Evolutionary conservation across 2,329 filamentous ascomycete species (phyloP).

Genomic region (Fusarium sp.): DNA sequence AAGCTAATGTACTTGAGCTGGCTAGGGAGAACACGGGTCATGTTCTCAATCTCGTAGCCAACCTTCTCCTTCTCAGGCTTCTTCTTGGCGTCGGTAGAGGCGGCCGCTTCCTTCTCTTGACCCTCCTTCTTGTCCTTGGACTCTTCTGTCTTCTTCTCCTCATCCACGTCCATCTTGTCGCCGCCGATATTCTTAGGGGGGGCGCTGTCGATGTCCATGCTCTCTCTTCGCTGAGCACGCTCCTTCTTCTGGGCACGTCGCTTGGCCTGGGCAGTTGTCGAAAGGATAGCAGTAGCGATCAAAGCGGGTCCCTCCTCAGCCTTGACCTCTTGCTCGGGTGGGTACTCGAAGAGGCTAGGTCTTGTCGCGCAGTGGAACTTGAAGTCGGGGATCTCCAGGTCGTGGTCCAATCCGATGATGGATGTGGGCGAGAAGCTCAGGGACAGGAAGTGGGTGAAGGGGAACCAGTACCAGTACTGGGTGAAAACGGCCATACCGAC

Average conservation of each 20-base stretch:
- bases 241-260: slow-evolving; percentile 94
- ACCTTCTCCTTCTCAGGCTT: slow-evolving; percentile 95
- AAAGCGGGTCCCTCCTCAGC: slow-evolving; percentile 90
- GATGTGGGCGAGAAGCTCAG: slow-evolving; percentile 96
- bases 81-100: slow-evolving; percentile 74
- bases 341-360: slow-evolving; percentile 96
- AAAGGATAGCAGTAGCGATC: slow-evolving; percentile 93
- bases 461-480: slow-evolving; percentile 99
- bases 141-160: slow-evolving; percentile 63
- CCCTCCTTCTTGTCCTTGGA: slow-evolving; percentile 68
- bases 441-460: slow-evolving; percentile 95
- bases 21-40: slow-evolving; percentile 89
- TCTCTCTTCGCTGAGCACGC: slow-evolving; percentile 84
- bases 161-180: slow-evolving; percentile 90
- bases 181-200: slow-evolving; percentile 64
- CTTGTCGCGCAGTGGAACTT: slow-evolving; percentile 95
- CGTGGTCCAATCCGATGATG: slow-evolving; percentile 92
- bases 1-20: slow-evolving; percentile 98
- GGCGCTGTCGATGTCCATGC: slow-evolving; percentile 90
- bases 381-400: slow-evolving; percentile 91
- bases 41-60: slow-evolving; percentile 95
- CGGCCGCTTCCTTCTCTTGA: slow-evolving; percentile 65
- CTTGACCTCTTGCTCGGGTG: slow-evolving; percentile 95
- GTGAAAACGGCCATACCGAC: slow-evolving; percentile 98
- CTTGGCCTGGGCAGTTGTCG: slow-evolving; percentile 96